phyloP scores from a whole-genome alignment of 257 asterid genomes.

The Eucommia ulmoides region DNA sequence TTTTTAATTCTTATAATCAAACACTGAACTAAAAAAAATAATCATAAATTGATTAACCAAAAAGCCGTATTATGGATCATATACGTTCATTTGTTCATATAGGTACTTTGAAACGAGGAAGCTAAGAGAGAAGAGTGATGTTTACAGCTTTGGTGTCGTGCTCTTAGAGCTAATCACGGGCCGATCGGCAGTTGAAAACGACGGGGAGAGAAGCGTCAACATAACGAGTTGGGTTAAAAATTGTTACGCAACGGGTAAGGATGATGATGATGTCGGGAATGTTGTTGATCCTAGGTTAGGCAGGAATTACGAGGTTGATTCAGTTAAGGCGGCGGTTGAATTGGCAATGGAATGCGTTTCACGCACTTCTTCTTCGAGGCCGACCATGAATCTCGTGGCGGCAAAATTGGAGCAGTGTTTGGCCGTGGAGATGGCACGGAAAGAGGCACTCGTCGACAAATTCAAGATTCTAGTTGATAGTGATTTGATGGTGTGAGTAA shows the following conservation, averaged over 20 bases:
- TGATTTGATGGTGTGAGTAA: no score
- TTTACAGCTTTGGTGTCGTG: constrained; percentile 32
- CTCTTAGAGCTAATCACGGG: constrained; percentile 25
- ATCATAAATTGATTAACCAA: no score
- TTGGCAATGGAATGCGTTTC: constrained; percentile 27
- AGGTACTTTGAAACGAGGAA: constrained; percentile 5
- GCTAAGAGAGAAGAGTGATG: constrained; percentile 26
- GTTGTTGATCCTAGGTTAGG: constrained; percentile 22
- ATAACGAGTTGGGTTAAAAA: no score
- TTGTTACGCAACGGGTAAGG: constrained; percentile 2
- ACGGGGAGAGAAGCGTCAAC: constrained; percentile 6
- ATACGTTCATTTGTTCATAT: no score
- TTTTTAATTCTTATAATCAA: no score
- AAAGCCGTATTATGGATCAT: no score
- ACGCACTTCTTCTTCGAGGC: constrained; percentile 10
- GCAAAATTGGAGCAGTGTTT: constrained; percentile 20
- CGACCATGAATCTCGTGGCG: constrained; percentile 28
- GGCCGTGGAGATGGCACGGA: constrained; percentile 1
- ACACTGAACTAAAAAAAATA: no score
- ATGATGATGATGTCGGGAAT: constrained; percentile 16
- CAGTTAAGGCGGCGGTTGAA: constrained; percentile 29
- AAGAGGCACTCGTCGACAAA: no score
- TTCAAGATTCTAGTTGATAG: no score
- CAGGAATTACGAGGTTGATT: constrained; percentile 8
- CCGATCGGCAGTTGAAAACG: constrained; percentile 9